Conservation (phyloP, 192 early-diverging fungal species). For the Backusella macrospora region DNA sequence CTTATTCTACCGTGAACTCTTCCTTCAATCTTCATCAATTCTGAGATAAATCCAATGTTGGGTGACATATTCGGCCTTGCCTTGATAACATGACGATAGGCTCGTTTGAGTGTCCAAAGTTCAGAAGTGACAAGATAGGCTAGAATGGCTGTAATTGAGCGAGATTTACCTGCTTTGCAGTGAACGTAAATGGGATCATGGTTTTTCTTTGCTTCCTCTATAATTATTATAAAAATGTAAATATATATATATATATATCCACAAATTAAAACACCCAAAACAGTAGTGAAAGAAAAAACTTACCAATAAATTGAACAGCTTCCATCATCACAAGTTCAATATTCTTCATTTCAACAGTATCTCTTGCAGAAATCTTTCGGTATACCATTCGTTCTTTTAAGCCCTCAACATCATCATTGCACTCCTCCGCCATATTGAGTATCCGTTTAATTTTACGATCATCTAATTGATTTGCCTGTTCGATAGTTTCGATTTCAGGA, state of each 20-base stretch:
- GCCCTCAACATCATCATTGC: constrained; percentile 51
- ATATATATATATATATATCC: neutral
- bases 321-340: constrained; percentile 59
- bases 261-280: too few species aligned
- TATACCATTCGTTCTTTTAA: constrained; percentile 46
- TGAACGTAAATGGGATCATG: constrained; percentile 70
- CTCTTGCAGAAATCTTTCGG: constrained; percentile 56
- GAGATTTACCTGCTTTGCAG: constrained; percentile 79
- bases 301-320: constrained; percentile 73
- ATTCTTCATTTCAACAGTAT: constrained; percentile 67
- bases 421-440: constrained; percentile 81
- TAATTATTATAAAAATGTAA: neutral
- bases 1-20: constrained; percentile 50
- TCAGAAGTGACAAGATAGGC: constrained; percentile 66
- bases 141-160: constrained; percentile 72
- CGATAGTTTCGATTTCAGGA: constrained; percentile 60
- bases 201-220: constrained; percentile 38
- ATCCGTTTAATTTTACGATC: constrained; percentile 64
- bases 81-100: constrained; percentile 67
- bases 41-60: constrained; percentile 79
- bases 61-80: constrained; percentile 68
- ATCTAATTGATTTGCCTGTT: constrained; percentile 57
- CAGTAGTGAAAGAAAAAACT: neutral
- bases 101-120: constrained; percentile 64
- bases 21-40: constrained; percentile 70